Percentiles rank a stretch among this genome's conserved stretches.
Conservation (phyloP, 108 stramenopile species). For the Pseudonitzschia delicatissima region DNA sequence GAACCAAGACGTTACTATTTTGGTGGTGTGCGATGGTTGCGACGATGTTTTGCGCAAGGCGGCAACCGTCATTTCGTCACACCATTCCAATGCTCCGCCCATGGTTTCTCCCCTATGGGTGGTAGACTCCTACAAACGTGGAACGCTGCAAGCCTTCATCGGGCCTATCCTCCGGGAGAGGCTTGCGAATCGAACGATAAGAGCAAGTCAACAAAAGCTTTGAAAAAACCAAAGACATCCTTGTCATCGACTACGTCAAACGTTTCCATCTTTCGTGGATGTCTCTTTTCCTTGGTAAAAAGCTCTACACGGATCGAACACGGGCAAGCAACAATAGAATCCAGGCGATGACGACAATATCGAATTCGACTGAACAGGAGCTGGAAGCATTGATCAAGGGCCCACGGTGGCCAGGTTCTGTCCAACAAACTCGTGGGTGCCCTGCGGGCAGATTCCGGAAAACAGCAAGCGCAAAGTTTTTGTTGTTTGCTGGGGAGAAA, state of each 20-base stretch:
- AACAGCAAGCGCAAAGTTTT: constrained; percentile 24
- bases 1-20: constrained; percentile 51
- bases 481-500: constrained; percentile 42
- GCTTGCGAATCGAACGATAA: background rate
- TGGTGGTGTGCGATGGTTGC: constrained; percentile 57
- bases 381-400: constrained; percentile 45
- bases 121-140: constrained; percentile 31
- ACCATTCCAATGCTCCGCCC: constrained; percentile 58
- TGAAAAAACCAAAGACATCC: constrained; percentile 7
- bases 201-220: constrained; percentile 3
- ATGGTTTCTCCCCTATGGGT: constrained; percentile 62
- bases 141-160: background rate
- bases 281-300: constrained; percentile 51
- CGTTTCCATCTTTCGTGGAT: constrained; percentile 46
- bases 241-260: constrained; percentile 9
- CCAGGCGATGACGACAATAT: background rate
- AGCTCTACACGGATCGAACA: constrained; percentile 23
- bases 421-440: constrained; percentile 55
- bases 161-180: constrained; percentile 25
- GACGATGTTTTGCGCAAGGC: constrained; percentile 40
- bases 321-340: constrained; percentile 6
- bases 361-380: constrained; percentile 39
- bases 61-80: constrained; percentile 33
- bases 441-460: constrained; percentile 35
- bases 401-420: constrained; percentile 60